These are phyloP conservation scores for Venturia asperata DNA, from an alignment of 2,329 filamentous ascomycete species.

Conservation along the genomic window DNA sequence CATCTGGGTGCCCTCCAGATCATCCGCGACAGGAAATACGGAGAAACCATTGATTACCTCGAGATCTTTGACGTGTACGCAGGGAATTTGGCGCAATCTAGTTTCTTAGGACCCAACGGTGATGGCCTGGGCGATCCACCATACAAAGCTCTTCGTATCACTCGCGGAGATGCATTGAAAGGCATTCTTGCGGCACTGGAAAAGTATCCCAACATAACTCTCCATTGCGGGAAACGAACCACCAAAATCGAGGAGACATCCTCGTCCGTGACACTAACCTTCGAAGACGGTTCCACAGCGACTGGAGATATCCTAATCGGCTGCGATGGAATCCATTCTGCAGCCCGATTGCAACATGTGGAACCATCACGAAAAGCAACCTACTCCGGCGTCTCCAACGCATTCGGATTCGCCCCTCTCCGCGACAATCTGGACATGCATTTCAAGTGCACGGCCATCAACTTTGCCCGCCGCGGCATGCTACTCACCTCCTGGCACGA, in stretches of 20 bases:
- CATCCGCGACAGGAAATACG: constrained; percentile 33
- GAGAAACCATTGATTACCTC: constrained; percentile 36
- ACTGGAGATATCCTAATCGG: constrained; percentile 34
- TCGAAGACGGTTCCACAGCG: constrained; percentile 32
- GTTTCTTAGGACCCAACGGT: constrained; percentile 5
- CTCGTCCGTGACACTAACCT: constrained; percentile 22
- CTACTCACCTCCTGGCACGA: constrained; percentile 37
- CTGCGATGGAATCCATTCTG: constrained; percentile 38
- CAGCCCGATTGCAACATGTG: constrained; percentile 32
- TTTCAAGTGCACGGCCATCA: constrained; percentile 36
- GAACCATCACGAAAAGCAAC: constrained; percentile 32
- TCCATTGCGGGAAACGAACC: constrained; percentile 39
- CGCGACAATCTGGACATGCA: constrained; percentile 27
- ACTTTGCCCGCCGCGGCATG: constrained; percentile 34
- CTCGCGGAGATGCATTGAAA: constrained; percentile 36
- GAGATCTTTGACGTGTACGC: constrained; percentile 19
- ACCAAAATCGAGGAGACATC: constrained; percentile 30
- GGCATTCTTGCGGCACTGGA: constrained; percentile 36
- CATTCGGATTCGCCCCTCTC: constrained; percentile 32
- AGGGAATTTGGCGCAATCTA: constrained; percentile 25
- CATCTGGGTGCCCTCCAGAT: constrained; percentile 36
- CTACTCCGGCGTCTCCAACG: constrained; percentile 38
- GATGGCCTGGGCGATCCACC: constrained; percentile 11
- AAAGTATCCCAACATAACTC: constrained; percentile 29
- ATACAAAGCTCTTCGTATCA: constrained; percentile 28